Percentiles rank a stretch among this genome's conserved stretches.
Conservation (phyloP, 495 filamentous ascomycete species). For the Talaromyces ruber region DNA sequence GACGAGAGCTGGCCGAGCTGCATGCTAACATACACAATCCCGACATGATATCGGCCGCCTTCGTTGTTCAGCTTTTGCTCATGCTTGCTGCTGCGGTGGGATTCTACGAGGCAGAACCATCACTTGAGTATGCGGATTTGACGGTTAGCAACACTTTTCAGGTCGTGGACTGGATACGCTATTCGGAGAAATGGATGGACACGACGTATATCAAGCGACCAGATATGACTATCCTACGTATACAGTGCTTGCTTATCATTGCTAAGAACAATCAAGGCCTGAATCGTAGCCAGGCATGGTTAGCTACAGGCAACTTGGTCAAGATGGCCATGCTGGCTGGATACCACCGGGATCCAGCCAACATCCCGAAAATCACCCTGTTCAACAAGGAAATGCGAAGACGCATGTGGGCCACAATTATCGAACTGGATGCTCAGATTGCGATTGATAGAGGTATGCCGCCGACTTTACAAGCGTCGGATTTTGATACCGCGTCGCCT, state of each 20-base stretch:
- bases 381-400: conserved; percentile 58
- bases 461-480: conserved; percentile 41
- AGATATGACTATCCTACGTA: conserved; percentile 46
- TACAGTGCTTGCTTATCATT: conserved; percentile 50
- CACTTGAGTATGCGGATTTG: conserved; percentile 29
- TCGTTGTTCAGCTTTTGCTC: conserved; percentile 52
- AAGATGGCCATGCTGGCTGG: conserved; percentile 49
- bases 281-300: conserved; percentile 50
- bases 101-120: neutral
- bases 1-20: conserved; percentile 41
- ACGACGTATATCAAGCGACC: conserved; percentile 46
- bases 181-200: conserved; percentile 54
- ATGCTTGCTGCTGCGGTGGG: conserved; percentile 51
- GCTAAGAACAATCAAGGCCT: conserved; percentile 48
- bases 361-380: conserved; percentile 42
- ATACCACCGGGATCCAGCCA: conserved; percentile 46
- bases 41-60: conserved; percentile 25
- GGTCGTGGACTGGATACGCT: conserved; percentile 53
- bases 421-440: conserved; percentile 54
- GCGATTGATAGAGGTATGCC: conserved; percentile 52
- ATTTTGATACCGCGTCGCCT: conserved; percentile 50
- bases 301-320: conserved; percentile 46
- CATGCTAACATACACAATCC: conserved; percentile 31
- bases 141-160: conserved; percentile 29
- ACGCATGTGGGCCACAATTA: conserved; percentile 58